phyloP scores from a whole-genome alignment of 176 grass and related monocot genomes.

The Lolium rigidum region DNA sequence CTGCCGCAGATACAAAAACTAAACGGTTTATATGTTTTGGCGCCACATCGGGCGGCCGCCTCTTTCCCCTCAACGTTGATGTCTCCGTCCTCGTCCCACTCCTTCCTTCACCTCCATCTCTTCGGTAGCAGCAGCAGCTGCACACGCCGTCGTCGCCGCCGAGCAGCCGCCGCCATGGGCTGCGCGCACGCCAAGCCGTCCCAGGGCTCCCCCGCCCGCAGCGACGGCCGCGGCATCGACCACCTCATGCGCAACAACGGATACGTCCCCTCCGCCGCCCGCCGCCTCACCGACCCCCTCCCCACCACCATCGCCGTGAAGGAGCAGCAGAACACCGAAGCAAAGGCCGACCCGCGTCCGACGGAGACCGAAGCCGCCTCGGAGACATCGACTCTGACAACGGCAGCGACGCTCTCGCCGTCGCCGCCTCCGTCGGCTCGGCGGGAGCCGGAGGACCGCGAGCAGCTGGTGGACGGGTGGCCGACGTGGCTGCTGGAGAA shows the following conservation, averaged over 20 bases:
- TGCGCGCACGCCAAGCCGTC: conserved; percentile 63
- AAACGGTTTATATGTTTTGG: conserved; percentile 29
- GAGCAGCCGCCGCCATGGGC: conserved; percentile 42
- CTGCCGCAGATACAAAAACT: too few relatives aligned
- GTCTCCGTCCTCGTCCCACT: conserved; percentile 39
- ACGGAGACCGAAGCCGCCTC: background rate
- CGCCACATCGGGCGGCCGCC: background rate
- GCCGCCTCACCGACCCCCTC: conserved; percentile 38
- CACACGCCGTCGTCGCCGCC: background rate
- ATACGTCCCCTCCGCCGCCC: background rate
- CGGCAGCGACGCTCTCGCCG: background rate
- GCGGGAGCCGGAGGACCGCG: conserved; percentile 3
- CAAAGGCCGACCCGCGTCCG: background rate
- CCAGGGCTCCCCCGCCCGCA: conserved; percentile 43
- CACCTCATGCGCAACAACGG: conserved; percentile 39
- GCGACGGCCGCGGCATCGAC: conserved; percentile 49
- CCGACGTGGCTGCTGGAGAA: conserved; percentile 66
- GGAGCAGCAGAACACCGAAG: background rate
- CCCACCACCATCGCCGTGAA: background rate
- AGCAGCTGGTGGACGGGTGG: conserved; percentile 69
- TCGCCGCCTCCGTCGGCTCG: background rate
- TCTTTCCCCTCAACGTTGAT: conserved; percentile 44
- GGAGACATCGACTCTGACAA: too few relatives aligned
- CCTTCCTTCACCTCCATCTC: conserved; percentile 11
- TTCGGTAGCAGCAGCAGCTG: background rate